Evolutionary conservation across 208 protist genomes (phyloP).

Genomic region (Trypanosoma platydactyli): DNA sequence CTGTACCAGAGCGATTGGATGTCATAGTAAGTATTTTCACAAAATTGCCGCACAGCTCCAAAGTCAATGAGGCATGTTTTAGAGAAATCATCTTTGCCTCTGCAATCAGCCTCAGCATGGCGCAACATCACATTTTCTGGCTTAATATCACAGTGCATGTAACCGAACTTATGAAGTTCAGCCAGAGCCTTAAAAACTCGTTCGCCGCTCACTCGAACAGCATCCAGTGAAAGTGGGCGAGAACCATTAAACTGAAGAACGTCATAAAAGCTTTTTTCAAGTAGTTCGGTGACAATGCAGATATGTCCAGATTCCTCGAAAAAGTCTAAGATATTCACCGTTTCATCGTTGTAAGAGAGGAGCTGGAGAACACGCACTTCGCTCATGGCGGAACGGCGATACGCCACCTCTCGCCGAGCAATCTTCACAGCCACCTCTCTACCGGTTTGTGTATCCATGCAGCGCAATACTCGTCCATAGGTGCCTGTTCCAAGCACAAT

Average conservation of each 20-base stretch:
- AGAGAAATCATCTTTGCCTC: conserved; percentile 21
- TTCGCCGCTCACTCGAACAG: conserved; percentile 55
- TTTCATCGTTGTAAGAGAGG: conserved; percentile 46
- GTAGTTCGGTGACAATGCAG: conserved; percentile 85
- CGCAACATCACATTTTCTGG: conserved; percentile 94
- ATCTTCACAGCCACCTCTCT: conserved; percentile 86
- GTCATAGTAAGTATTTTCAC: conserved; percentile 96
- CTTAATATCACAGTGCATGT: conserved; percentile 98
- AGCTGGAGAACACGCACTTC: conserved; percentile 66
- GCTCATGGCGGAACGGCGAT: conserved; percentile 79
- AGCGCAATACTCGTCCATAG: conserved; percentile 90
- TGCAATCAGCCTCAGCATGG: not conserved
- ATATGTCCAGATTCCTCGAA: conserved; percentile 81
- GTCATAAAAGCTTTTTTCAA: conserved; percentile 77
- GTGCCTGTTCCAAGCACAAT: conserved; percentile 88
- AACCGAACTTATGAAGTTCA: conserved; percentile 63
- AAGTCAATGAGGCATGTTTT: conserved; percentile 95
- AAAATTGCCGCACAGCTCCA: conserved; percentile 94
- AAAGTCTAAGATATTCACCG: conserved; percentile 57
- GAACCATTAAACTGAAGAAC: conserved; percentile 51
- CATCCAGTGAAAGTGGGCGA: conserved; percentile 47
- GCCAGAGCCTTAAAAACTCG: conserved; percentile 53
- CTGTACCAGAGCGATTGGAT: conserved; percentile 95
- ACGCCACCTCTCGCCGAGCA: conserved; percentile 71
- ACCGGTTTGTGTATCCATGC: conserved; percentile 81